These are phyloP conservation scores for Solanum hybrid DNA, from an alignment of 305 asterid species.

Conservation along the genomic window DNA sequence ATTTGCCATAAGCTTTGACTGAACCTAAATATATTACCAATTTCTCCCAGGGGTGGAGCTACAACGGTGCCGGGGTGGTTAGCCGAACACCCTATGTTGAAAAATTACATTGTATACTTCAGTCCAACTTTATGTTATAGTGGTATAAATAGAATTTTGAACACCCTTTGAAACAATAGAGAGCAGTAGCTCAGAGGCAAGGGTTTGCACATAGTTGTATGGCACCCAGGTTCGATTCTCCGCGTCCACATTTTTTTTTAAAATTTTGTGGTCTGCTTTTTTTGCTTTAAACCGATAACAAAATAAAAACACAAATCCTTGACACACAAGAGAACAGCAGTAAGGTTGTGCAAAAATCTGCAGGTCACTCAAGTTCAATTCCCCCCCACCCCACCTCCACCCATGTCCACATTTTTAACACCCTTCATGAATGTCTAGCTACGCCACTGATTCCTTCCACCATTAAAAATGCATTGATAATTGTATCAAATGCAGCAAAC, in stretches of 20 bases:
- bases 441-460: neutral
- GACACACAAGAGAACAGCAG: neutral
- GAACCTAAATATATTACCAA: neutral
- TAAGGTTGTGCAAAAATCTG: neutral
- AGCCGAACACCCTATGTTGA: neutral
- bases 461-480: neutral
- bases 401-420: neutral
- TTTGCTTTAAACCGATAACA: neutral
- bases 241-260: neutral
- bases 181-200: neutral
- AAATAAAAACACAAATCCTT: neutral
- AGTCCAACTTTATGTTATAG: neutral
- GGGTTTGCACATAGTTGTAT: neutral
- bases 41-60: neutral
- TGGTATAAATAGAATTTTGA: neutral
- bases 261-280: neutral
- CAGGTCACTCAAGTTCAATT: neutral
- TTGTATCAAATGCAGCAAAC: neutral
- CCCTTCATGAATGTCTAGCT: neutral
- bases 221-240: neutral
- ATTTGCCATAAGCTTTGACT: neutral
- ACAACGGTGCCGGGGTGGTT: neutral
- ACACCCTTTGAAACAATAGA: neutral
- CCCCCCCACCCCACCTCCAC: neutral
- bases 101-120: neutral